Conservation (phyloP, 768 basidiomycete genomes). For the Suillus weaverae region DNA sequence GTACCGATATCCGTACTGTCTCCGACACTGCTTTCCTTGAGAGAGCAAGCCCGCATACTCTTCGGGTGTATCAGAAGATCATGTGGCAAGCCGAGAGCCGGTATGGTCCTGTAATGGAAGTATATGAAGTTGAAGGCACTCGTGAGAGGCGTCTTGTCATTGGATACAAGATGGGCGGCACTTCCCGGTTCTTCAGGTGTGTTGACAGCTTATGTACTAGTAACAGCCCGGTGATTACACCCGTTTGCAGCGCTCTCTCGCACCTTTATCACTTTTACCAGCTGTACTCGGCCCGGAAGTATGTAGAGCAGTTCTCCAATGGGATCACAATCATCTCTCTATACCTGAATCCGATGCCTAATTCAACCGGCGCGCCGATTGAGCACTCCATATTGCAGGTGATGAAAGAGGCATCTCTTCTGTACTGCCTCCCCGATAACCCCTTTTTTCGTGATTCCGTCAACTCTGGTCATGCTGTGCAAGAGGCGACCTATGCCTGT, state of each 20-base stretch:
- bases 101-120: conserved; percentile 92
- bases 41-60: conserved; percentile 89
- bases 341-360: conserved; percentile 90
- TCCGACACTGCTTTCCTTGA: conserved; percentile 91
- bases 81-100: conserved; percentile 85
- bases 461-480: conserved; percentile 74
- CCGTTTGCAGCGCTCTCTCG: conserved; percentile 67
- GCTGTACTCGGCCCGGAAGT: conserved; percentile 95
- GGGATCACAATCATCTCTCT: conserved; percentile 94
- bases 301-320: conserved; percentile 98
- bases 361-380: conserved; percentile 79
- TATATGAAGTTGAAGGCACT: conserved; percentile 92
- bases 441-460: conserved; percentile 72
- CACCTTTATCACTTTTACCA: conserved; percentile 98
- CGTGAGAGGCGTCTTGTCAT: conserved; percentile 93
- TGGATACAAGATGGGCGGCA: conserved; percentile 96
- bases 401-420: conserved; percentile 92
- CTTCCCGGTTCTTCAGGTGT: conserved; percentile 78
- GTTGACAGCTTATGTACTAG: neutral
- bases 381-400: conserved; percentile 98
- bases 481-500: conserved; percentile 96
- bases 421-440: conserved; percentile 93
- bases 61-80: conserved; percentile 87
- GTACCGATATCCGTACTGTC: conserved; percentile 83
- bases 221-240: conserved; percentile 10